Evolutionary conservation across 2,329 filamentous ascomycete species (phyloP).

Genomic region (Exophiala phaeomuriformis): DNA sequence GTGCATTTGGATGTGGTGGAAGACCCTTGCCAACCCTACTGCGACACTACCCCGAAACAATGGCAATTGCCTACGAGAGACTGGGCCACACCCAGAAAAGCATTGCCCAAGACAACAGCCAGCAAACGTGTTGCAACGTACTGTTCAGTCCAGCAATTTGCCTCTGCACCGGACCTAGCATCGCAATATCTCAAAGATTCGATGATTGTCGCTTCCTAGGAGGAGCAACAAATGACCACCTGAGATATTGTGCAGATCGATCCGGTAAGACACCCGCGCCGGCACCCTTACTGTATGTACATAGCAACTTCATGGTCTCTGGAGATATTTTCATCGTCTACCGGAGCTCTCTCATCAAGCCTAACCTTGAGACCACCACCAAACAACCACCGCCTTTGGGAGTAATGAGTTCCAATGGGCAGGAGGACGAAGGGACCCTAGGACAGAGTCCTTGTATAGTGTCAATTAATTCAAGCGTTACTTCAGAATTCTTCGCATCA

Average conservation of each 20-base stretch:
- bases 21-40: slow-evolving; percentile 9
- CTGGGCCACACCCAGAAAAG: slow-evolving; percentile 11
- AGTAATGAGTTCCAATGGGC: background rate
- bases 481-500: too few relatives aligned
- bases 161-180: slow-evolving; percentile 16
- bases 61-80: slow-evolving; percentile 9
- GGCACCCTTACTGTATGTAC: too few relatives aligned
- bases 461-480: background rate
- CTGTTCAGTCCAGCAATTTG: slow-evolving; percentile 18
- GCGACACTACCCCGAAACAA: slow-evolving; percentile 9
- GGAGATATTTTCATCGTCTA: background rate
- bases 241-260: background rate
- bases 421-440: background rate
- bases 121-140: slow-evolving; percentile 19
- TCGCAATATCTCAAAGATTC: slow-evolving; percentile 7
- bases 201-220: slow-evolving; percentile 5
- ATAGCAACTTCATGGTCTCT: background rate
- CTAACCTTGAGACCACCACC: background rate
- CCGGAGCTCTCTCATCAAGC: background rate
- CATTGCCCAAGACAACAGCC: slow-evolving; percentile 12
- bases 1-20: slow-evolving; percentile 10
- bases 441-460: background rate
- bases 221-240: background rate
- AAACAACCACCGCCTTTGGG: background rate
- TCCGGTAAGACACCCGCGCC: background rate